These are phyloP conservation scores for Aspergillus quadricinctus DNA, from an alignment of 2,329 filamentous ascomycete genomes.

Conservation along the genomic window DNA sequence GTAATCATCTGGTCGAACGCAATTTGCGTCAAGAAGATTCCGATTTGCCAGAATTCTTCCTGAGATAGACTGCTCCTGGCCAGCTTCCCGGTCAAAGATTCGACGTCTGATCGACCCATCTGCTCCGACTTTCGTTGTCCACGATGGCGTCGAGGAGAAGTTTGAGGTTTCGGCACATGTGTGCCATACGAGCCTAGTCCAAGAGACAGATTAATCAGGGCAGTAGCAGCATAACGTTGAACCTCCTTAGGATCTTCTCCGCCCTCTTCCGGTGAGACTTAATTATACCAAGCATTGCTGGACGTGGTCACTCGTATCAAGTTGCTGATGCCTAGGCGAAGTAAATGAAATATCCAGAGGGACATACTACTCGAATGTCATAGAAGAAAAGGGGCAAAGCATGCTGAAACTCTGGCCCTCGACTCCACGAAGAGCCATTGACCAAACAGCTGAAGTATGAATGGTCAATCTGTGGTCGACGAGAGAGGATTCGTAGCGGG, in stretches of 20 bases:
- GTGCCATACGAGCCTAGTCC: not conserved
- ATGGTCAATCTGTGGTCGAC: no score
- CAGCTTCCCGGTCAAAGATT: not conserved
- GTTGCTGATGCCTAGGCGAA: not conserved
- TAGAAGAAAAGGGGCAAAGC: no score
- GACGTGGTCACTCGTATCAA: not conserved
- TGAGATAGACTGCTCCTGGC: not conserved
- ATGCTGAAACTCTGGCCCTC: no score
- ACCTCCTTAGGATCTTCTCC: not conserved
- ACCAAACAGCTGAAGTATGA: no score
- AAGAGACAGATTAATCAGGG: not conserved
- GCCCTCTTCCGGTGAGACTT: not conserved
- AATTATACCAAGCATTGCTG: not conserved
- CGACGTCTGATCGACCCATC: not conserved
- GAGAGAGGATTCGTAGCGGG: no score
- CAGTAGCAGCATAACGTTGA: not conserved
- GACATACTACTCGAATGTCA: no score
- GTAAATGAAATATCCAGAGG: no score
- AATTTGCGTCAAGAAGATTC: not conserved
- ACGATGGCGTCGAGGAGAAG: not conserved
- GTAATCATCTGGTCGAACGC: not conserved
- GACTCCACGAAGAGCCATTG: no score
- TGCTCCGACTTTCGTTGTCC: not conserved
- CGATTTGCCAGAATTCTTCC: not conserved
- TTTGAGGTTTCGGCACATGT: not conserved